Evolutionary conservation across 1,139 yeast species (phyloP).

Genomic region (Geotrichum candidum): DNA sequence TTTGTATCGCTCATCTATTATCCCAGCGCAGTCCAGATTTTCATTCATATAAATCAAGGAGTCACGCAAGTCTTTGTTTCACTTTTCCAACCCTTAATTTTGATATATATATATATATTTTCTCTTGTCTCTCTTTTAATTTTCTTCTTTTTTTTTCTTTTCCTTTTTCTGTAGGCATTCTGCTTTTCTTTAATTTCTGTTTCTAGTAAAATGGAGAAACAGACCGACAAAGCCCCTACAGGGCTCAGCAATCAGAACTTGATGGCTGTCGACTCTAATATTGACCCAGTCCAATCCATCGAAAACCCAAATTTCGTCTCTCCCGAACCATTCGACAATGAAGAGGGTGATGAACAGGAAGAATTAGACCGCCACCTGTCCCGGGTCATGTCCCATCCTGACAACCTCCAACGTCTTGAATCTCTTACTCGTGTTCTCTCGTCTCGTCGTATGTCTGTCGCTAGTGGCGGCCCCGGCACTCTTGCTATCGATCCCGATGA

Average conservation of each 20-base stretch:
- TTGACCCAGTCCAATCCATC: neutral
- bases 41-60: too few species aligned
- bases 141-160: too few species aligned
- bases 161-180: too few species aligned
- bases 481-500: slow-evolving; percentile 39
- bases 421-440: slow-evolving; percentile 41
- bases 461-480: slow-evolving; percentile 29
- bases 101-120: too few species aligned
- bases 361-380: slow-evolving; percentile 21
- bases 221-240: neutral
- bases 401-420: slow-evolving; percentile 38
- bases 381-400: slow-evolving; percentile 25
- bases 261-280: neutral
- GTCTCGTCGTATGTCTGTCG: slow-evolving; percentile 40
- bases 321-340: slow-evolving; percentile 4
- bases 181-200: too few species aligned
- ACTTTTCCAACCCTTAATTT: too few species aligned
- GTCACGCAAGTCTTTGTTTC: too few species aligned
- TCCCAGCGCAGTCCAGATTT: too few species aligned
- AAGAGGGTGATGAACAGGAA: slow-evolving; percentile 17
- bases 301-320: slow-evolving; percentile 5
- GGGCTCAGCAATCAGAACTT: neutral
- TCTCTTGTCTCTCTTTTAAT: too few species aligned
- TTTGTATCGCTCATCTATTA: too few species aligned
- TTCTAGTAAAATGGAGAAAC: neutral